Percentiles rank a stretch among this genome's conserved stretches.
phyloP scores from a whole-genome alignment of 116 monocot genomes.

The Papilionanthe hybrid region DNA sequence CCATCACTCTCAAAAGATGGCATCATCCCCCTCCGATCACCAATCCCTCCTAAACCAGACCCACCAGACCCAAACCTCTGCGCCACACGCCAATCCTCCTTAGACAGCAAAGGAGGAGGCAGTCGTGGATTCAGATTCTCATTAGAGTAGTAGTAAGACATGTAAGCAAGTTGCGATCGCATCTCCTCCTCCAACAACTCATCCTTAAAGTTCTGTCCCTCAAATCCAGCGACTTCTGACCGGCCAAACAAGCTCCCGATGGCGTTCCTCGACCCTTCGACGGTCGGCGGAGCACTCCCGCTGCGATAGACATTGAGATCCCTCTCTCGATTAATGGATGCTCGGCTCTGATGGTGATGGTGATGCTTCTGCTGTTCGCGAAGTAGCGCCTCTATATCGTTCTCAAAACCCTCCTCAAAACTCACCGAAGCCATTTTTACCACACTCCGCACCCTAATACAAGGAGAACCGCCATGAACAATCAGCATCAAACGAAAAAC shows the following conservation, averaged over 20 bases:
- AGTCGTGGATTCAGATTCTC: constrained; percentile 48
- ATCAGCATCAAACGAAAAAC: background rate
- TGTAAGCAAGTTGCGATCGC: constrained; percentile 45
- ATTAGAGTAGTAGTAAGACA: constrained; percentile 48
- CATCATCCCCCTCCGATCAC: constrained; percentile 15
- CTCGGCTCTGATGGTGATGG: background rate
- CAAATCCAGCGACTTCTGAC: background rate
- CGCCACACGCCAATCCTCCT: constrained; percentile 31
- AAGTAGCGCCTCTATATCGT: constrained; percentile 27
- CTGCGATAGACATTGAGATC: constrained; percentile 40
- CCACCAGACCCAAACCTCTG: constrained; percentile 13
- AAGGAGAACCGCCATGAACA: background rate
- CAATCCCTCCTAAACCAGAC: constrained; percentile 22
- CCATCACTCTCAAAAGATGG: constrained; percentile 7
- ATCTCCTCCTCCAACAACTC: constrained; percentile 36
- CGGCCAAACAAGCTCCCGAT: constrained; percentile 21
- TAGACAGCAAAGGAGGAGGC: constrained; percentile 29
- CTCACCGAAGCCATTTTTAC: constrained; percentile 31
- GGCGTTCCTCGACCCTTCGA: constrained; percentile 45
- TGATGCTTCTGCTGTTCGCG: constrained; percentile 14
- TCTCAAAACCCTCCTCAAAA: constrained; percentile 26
- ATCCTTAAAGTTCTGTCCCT: background rate
- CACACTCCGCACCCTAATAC: constrained; percentile 18
- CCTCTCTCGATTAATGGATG: constrained; percentile 21
- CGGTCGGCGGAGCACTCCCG: constrained; percentile 60